phyloP scores from a whole-genome alignment of 306 rosid genomes.

The Corylus americana region DNA sequence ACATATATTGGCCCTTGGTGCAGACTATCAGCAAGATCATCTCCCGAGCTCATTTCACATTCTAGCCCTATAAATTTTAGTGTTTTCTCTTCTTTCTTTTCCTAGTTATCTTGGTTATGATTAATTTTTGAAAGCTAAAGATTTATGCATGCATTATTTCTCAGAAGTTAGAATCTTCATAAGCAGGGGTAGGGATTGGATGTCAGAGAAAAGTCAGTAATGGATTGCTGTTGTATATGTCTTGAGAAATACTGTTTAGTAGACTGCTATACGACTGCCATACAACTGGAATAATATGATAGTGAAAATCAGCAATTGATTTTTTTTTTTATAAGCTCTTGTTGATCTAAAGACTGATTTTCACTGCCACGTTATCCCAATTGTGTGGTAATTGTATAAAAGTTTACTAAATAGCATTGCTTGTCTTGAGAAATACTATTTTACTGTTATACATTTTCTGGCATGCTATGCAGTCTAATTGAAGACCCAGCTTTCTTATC shows the following conservation, averaged over 20 bases:
- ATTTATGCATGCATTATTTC: not conserved
- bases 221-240: no score
- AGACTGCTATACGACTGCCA: no score
- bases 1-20: not conserved
- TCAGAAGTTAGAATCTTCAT: not conserved
- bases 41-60: not conserved
- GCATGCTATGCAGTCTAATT: not conserved
- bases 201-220: not conserved
- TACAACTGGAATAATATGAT: no score
- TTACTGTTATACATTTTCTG: not conserved
- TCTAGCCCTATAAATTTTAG: not conserved
- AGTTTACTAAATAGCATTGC: not conserved
- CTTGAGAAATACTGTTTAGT: no score
- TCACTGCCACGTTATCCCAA: no score
- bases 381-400: no score
- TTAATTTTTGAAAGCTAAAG: not conserved
- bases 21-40: not conserved
- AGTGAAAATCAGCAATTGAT: no score
- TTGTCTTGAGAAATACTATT: not conserved
- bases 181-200: not conserved
- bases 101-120: not conserved
- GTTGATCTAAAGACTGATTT: no score
- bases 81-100: not conserved
- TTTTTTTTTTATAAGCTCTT: no score
- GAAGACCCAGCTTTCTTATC: not conserved